Evolutionary conservation across 345 rosid genomes (phyloP).

Genomic region (Carallia pectinifolia): DNA sequence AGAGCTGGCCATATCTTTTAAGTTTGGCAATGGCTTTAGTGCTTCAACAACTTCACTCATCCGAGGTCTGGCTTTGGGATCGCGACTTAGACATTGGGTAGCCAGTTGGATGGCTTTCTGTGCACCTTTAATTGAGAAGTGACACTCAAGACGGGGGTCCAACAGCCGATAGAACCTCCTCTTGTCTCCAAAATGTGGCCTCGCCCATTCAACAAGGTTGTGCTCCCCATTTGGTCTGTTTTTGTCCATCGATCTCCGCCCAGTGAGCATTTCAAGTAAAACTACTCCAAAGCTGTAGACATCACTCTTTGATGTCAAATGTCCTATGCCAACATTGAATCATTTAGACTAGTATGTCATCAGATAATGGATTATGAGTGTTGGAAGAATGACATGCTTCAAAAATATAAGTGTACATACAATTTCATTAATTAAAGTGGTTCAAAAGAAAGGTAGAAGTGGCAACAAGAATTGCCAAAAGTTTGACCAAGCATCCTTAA

Average conservation of each 20-base stretch:
- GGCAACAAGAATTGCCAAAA: too few species aligned
- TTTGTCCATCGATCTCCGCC: slow-evolving; percentile 65
- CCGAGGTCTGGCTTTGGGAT: slow-evolving; percentile 83
- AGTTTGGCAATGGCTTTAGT: slow-evolving; percentile 65
- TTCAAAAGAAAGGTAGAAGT: too few species aligned
- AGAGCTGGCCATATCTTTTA: slow-evolving; percentile 92
- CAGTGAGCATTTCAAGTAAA: slow-evolving; percentile 39
- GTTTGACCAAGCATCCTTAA: too few species aligned
- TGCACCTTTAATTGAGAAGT: slow-evolving; percentile 84
- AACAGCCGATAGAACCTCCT: slow-evolving; percentile 67
- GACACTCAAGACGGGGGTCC: slow-evolving; percentile 93
- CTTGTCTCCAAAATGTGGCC: slow-evolving; percentile 82
- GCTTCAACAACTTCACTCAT: slow-evolving; percentile 85
- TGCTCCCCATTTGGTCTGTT: slow-evolving; percentile 90
- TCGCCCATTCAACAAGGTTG: slow-evolving; percentile 93
- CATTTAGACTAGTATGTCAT: neutral
- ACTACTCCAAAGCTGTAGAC: slow-evolving; percentile 44
- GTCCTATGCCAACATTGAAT: slow-evolving; percentile 23
- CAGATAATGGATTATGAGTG: neutral
- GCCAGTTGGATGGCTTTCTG: slow-evolving; percentile 88
- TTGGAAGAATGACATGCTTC: too few species aligned
- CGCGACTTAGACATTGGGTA: slow-evolving; percentile 84
- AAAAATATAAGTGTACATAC: too few species aligned
- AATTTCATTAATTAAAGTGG: too few species aligned
- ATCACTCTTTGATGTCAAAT: slow-evolving; percentile 39